Evolutionary conservation across 2,329 filamentous ascomycete genomes (phyloP), one percentile per base, ranked within the genome.

Genomic region (Thielaviopsis punctulata): DNA sequence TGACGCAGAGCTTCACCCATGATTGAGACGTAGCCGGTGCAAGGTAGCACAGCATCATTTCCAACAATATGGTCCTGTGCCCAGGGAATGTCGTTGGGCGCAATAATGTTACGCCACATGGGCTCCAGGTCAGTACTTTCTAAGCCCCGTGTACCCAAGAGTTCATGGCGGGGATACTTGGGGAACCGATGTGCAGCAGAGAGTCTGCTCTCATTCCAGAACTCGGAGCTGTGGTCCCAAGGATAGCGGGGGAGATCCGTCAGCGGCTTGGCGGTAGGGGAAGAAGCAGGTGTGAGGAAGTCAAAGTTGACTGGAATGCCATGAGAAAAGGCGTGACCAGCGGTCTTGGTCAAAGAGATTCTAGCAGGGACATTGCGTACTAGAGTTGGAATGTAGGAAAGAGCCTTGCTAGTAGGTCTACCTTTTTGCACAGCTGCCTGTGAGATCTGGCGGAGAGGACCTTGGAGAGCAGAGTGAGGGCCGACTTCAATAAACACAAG

Each of bases 31-130:
- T 39, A 39, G 13, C 33, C 33, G 4, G 33, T 39, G 33, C 33
- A 39, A n/a, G 33, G 33, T 15, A 39, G 33, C 12, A 39, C 33
- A n/a, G 33, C 33, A 39, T 39, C 33, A 15, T 39, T n/a, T 4
- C 33, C 33, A 39, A 39, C 33, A 39, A 39, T n/a, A 63, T 80
- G 78, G 57, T 79, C 73, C 45, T 73, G 68, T 5, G 78, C 65
- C 66, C 79, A 82, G 1, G 80, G 73, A 0, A 74, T 58, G 52
- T 75, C 70, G 39, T 73, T 69, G 1, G 69, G 57, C 10, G 65
- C 65, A 25, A 75, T 59, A 22, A 70, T 65, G 53, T 72, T 73
- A 36, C 72, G 64, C 73, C 73, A 76, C 0, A 63, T 68, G 0
- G 70, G 70, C 57, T 73, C 69, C 2, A 68, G 56, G 9, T 70